Percentiles rank a stretch among this genome's conserved stretches.
Evolutionary conservation across 73 alveolate species (phyloP).

Genomic region (Paramecium caudatum): DNA sequence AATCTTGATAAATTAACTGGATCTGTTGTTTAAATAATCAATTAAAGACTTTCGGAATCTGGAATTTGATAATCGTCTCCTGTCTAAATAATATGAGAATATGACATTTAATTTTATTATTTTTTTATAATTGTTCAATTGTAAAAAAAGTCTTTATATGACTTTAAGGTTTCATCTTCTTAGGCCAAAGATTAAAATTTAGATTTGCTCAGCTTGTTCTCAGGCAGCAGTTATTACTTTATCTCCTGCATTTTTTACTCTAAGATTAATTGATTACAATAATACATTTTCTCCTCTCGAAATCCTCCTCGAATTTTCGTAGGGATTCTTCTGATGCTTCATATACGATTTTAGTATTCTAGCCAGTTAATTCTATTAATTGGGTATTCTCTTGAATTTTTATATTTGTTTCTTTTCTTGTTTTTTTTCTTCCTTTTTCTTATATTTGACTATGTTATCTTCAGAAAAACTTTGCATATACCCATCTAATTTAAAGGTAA

Average conservation of each 20-base stretch:
- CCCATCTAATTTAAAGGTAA: conserved; percentile 1
- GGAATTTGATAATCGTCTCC: no score
- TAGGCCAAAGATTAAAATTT: conserved; percentile 19
- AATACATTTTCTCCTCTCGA: conserved; percentile 41
- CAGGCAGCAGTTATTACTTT: conserved; percentile 1
- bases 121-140: background rate
- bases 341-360: conserved; percentile 15
- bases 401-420: background rate
- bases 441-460: background rate
- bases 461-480: conserved; percentile 23
- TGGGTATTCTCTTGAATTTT: background rate
- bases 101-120: no score
- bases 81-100: no score
- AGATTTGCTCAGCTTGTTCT: conserved; percentile 1
- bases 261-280: background rate
- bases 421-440: background rate
- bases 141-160: conserved; percentile 35
- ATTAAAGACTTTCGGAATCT: background rate
- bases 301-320: conserved; percentile 34
- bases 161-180: conserved; percentile 4
- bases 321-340: conserved; percentile 28
- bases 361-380: background rate
- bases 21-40: background rate
- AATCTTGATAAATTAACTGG: background rate
- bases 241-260: conserved; percentile 30